phyloP scores from a whole-genome alignment of 2,329 filamentous ascomycete species.

The Pseudomassariella vexata region DNA sequence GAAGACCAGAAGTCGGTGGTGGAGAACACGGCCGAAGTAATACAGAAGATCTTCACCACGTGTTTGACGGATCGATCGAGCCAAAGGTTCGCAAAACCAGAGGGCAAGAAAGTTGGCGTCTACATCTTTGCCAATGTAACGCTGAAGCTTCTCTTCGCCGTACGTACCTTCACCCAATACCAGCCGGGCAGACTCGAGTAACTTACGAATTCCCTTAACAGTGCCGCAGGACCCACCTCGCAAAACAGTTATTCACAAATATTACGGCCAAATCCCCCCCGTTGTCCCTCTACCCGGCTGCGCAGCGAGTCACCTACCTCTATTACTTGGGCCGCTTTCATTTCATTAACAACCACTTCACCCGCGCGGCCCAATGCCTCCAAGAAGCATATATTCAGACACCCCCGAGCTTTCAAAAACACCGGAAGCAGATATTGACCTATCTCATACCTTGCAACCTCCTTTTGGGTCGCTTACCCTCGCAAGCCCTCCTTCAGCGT shows the following conservation, averaged over 20 bases:
- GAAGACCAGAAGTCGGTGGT: constrained; percentile 73
- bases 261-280: constrained; percentile 80
- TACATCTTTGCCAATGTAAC: constrained; percentile 91
- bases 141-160: constrained; percentile 79
- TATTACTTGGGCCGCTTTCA: constrained; percentile 92
- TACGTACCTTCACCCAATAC: constrained; percentile 27
- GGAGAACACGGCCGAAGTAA: constrained; percentile 80
- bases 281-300: constrained; percentile 73
- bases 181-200: too few relatives aligned
- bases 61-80: constrained; percentile 77
- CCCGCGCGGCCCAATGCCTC: constrained; percentile 67
- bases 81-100: constrained; percentile 60
- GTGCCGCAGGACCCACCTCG: constrained; percentile 77
- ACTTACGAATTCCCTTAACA: constrained; percentile 23
- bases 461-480: constrained; percentile 78
- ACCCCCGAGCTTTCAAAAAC: constrained; percentile 54
- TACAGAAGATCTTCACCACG: constrained; percentile 85
- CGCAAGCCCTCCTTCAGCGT: constrained; percentile 55
- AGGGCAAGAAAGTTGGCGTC: constrained; percentile 81
- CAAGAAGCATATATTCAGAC: constrained; percentile 75
- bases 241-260: constrained; percentile 83
- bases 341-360: constrained; percentile 79
- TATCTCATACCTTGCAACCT: constrained; percentile 81
- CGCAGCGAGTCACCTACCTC: constrained; percentile 85
- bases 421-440: constrained; percentile 74